A percentile compares a stretch with the other conserved stretches of the same genome.
Evolutionary conservation across 805 yeast species (phyloP).

Genomic region (Lachancea mirantina): DNA sequence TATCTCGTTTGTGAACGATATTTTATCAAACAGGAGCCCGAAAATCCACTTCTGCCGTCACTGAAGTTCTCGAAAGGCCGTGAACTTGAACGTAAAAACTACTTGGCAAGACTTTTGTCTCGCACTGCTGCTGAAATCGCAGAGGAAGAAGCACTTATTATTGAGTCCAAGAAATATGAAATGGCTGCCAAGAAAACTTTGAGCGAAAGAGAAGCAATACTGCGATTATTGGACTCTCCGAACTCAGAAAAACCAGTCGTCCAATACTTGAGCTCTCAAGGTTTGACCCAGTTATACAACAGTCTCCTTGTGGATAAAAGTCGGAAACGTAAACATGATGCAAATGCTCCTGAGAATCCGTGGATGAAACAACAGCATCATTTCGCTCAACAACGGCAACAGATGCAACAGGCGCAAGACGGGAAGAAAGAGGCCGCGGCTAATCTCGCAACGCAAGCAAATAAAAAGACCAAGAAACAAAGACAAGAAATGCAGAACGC

Average conservation of each 20-base stretch:
- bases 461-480: slow-evolving; percentile 27
- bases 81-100: slow-evolving; percentile 75
- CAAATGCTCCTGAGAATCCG: slow-evolving; percentile 38
- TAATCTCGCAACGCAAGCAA: slow-evolving; percentile 9
- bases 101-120: slow-evolving; percentile 64
- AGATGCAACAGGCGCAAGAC: slow-evolving; percentile 27
- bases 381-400: slow-evolving; percentile 32
- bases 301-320: slow-evolving; percentile 65
- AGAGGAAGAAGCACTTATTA: slow-evolving; percentile 89
- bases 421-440: slow-evolving; percentile 12
- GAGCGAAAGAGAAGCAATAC: slow-evolving; percentile 68
- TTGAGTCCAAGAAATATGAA: slow-evolving; percentile 89
- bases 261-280: slow-evolving; percentile 78
- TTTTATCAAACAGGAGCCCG: slow-evolving; percentile 37
- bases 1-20: slow-evolving; percentile 59
- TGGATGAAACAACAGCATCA: slow-evolving; percentile 39
- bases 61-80: slow-evolving; percentile 62
- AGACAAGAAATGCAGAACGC: slow-evolving; percentile 28
- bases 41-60: slow-evolving; percentile 50
- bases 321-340: slow-evolving; percentile 42
- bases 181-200: slow-evolving; percentile 85
- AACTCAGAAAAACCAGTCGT: slow-evolving; percentile 67
- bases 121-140: slow-evolving; percentile 96
- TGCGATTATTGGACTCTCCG: slow-evolving; percentile 81
- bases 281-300: slow-evolving; percentile 78